Base-by-base conservation (phyloP, 75 land plant species). In the Selaginella tamariscina region DNA sequence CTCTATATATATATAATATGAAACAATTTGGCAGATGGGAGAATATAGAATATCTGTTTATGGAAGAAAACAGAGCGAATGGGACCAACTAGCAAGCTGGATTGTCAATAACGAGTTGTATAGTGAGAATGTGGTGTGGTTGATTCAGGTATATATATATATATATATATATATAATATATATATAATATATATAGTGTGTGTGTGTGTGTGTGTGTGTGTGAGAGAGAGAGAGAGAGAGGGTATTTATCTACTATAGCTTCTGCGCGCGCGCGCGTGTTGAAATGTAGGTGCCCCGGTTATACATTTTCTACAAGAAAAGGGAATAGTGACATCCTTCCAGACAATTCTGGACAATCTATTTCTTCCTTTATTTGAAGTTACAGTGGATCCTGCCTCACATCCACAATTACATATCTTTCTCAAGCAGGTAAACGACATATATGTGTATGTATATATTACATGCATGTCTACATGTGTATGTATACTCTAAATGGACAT, bases 1-100 rank as follows among this genome's bases (percentile, higher is more conserved):
- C 54, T 49, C 18, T 49, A 49, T n/a, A n/a, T n/a, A n/a, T n/a
- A n/a, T n/a, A n/a, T n/a, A n/a, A n/a, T n/a, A n/a, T n/a, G n/a
- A n/a, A 49, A 49, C 20, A 23, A 23, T 59, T n/a, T 9, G 8
- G 26, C 62, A 59, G 62, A 59, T 59, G 62, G 62, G n/a, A 9
- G 62, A 59, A 23, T 59, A 59, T 8, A 59, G 62, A n/a, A 59
- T 59, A 59, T 59, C 62, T 8, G 26, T 59, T 8, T 59, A 59
- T 59, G 62, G 62, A 59, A 59, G 62, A 59, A 59, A 59, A n/a
- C 26, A 59, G 8, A 59, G 62, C n/a, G 62, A 59, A n/a, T 59
- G 62, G 62, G 62, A 27, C 21, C 62, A 59, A 27, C 26, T 59
- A 27, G 62, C 62, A 27, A 59, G 62, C 26, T 59, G 62, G 62